phyloP scores from a whole-genome alignment of 2,329 filamentous ascomycete genomes.

The Parasarocladium wereldwijsianum region DNA sequence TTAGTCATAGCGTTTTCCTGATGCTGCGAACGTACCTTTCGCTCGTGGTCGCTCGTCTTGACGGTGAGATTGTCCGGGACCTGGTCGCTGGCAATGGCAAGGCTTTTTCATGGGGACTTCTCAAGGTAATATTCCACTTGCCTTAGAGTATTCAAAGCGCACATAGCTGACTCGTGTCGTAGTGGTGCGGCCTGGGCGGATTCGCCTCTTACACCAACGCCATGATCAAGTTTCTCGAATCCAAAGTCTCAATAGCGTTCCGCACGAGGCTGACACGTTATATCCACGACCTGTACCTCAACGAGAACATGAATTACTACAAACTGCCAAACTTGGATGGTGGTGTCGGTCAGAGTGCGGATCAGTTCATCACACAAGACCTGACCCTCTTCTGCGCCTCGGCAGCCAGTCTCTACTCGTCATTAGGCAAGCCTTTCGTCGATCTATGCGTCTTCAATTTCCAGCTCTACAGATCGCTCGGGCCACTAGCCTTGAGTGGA shows the following conservation, averaged over 20 bases:
- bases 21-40: slow-evolving; percentile 90
- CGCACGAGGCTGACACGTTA: slow-evolving; percentile 87
- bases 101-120: slow-evolving; percentile 72
- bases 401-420: slow-evolving; percentile 86
- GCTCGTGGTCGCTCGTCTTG: slow-evolving; percentile 77
- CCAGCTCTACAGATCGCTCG: slow-evolving; percentile 82
- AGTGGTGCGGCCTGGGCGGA: slow-evolving; percentile 86
- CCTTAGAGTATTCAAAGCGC: not conserved
- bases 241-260: slow-evolving; percentile 96
- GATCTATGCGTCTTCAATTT: slow-evolving; percentile 97
- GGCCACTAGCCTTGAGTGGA: slow-evolving; percentile 73
- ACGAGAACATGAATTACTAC: slow-evolving; percentile 91
- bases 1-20: slow-evolving; percentile 81
- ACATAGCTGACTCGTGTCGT: slow-evolving; percentile 5
- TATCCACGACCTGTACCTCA: slow-evolving; percentile 93
- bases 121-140: slow-evolving; percentile 40
- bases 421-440: slow-evolving; percentile 93
- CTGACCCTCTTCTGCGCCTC: slow-evolving; percentile 89
- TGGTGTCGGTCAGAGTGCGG: slow-evolving; percentile 77
- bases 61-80: slow-evolving; percentile 92
- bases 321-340: slow-evolving; percentile 88
- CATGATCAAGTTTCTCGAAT: slow-evolving; percentile 97
- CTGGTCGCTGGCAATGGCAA: slow-evolving; percentile 89
- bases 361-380: slow-evolving; percentile 97
- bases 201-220: slow-evolving; percentile 95